Evolutionary conservation across 345 rosid species (phyloP).

Genomic region (Euphorbia lathyris): DNA sequence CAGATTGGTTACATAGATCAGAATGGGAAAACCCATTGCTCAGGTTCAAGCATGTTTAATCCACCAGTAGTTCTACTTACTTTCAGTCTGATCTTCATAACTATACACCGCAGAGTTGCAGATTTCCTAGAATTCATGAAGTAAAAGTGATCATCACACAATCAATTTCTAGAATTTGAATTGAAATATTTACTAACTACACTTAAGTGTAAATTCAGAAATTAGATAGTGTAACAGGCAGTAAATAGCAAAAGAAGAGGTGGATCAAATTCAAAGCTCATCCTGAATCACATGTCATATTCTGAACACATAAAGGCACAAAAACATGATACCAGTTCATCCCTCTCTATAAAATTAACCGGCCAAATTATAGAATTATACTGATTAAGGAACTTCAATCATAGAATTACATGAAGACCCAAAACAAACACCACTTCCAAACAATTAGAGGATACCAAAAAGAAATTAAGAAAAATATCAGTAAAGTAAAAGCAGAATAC

Average conservation of each 20-base stretch:
- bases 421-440: constrained; percentile 19
- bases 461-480: constrained; percentile 9
- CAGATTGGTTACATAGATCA: constrained; percentile 20
- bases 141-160: constrained; percentile 9
- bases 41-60: constrained; percentile 25
- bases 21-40: constrained; percentile 31
- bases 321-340: background rate
- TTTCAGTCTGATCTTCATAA: constrained; percentile 14
- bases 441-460: background rate
- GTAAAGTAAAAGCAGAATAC: constrained; percentile 11
- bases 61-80: constrained; percentile 17
- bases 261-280: background rate
- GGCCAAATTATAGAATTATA: background rate
- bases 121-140: constrained; percentile 23
- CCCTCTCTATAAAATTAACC: constrained; percentile 3
- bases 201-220: background rate
- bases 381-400: background rate
- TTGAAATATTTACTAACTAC: background rate
- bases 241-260: background rate
- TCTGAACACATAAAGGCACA: background rate
- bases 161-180: background rate
- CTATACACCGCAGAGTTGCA: constrained; percentile 14
- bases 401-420: constrained; percentile 18
- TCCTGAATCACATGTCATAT: background rate
- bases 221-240: background rate